A percentile compares a stretch with the other conserved stretches of the same genome.
These are phyloP conservation scores for Fusarium bulbicola DNA, from an alignment of 2,329 filamentous ascomycete genomes.

Conservation along the genomic window DNA sequence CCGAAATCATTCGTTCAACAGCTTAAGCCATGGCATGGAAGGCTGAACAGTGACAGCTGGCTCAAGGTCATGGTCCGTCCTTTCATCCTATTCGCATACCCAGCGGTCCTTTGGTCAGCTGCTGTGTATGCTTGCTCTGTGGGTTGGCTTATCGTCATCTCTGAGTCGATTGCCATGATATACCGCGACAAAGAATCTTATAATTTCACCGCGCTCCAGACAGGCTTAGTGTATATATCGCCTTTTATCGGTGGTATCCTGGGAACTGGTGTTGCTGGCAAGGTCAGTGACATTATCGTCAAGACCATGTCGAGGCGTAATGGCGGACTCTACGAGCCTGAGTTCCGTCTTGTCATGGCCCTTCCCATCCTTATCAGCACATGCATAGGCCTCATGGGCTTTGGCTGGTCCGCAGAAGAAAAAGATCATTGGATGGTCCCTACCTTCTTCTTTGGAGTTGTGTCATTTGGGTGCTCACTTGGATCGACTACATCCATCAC, in stretches of 20 bases:
- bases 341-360: constrained; percentile 91
- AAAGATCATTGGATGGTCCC: constrained; percentile 88
- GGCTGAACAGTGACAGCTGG: constrained; percentile 82
- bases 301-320: constrained; percentile 84
- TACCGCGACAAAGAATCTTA: constrained; percentile 77
- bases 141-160: constrained; percentile 95
- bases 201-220: constrained; percentile 81
- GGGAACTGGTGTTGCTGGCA: constrained; percentile 91
- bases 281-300: constrained; percentile 86
- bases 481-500: constrained; percentile 93
- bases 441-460: constrained; percentile 89
- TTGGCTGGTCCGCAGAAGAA: constrained; percentile 88
- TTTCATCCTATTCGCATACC: constrained; percentile 87
- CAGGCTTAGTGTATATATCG: constrained; percentile 87
- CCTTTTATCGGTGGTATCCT: constrained; percentile 90
- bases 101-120: constrained; percentile 87
- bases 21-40: constrained; percentile 79
- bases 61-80: constrained; percentile 79
- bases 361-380: constrained; percentile 81
- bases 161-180: constrained; percentile 84
- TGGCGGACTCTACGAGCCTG: constrained; percentile 93
- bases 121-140: constrained; percentile 87
- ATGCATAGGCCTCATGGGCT: constrained; percentile 88
- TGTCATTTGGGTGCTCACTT: constrained; percentile 91
- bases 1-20: constrained; percentile 77